phyloP scores from a whole-genome alignment of 1,139 yeast species.

The Nematodospora anomalae region DNA sequence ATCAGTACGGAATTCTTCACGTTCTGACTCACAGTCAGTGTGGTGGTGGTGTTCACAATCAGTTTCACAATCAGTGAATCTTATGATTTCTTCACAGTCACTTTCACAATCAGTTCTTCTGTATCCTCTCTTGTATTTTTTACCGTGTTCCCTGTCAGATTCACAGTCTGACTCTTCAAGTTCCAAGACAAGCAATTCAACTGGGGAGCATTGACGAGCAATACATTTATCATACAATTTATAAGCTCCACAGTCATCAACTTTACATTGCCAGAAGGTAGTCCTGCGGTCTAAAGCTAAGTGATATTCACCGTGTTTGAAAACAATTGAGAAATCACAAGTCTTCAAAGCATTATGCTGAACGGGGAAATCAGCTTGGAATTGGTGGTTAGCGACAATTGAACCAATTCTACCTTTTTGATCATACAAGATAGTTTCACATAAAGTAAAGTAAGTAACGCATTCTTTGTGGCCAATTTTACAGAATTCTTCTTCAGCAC shows the following conservation, averaged over 20 bases:
- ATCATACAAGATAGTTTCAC: constrained; percentile 43
- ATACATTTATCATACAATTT: constrained; percentile 14
- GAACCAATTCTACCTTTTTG: constrained; percentile 38
- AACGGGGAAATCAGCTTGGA: constrained; percentile 44
- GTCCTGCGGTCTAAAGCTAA: constrained; percentile 12
- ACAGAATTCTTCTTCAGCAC: too few relatives aligned
- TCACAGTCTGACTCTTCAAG: too few relatives aligned
- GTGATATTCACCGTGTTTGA: constrained; percentile 22
- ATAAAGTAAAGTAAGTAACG: constrained; percentile 40
- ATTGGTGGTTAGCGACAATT: constrained; percentile 47
- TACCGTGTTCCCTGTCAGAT: too few relatives aligned
- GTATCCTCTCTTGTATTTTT: too few relatives aligned
- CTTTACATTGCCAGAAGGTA: constrained; percentile 36
- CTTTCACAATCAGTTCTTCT: too few relatives aligned
- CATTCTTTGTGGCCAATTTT: too few relatives aligned
- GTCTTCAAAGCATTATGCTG: constrained; percentile 11
- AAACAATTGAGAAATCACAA: constrained; percentile 18
- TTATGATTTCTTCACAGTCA: too few relatives aligned
- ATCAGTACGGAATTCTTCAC: too few relatives aligned
- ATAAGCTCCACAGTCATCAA: constrained; percentile 30
- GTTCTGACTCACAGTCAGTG: too few relatives aligned
- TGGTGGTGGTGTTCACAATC: too few relatives aligned
- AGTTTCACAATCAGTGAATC: too few relatives aligned
- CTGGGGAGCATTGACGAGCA: constrained; percentile 18
- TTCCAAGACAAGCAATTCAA: constrained; percentile 7